These are phyloP conservation scores for Colletotrichum kahawae DNA, from an alignment of 2,329 filamentous ascomycete genomes.

Conservation along the genomic window DNA sequence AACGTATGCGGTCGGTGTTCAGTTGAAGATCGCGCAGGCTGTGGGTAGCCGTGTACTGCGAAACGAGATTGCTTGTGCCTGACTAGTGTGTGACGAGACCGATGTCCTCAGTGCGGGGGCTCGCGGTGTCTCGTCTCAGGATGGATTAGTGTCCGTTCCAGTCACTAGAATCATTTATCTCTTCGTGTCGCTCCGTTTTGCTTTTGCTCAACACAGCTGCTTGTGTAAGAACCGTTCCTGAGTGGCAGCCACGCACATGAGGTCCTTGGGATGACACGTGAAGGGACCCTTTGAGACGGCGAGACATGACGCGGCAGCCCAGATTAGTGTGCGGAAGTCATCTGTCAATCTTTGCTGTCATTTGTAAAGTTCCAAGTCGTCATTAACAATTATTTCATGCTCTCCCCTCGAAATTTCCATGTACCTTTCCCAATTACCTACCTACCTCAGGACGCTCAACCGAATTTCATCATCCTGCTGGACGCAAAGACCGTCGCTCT, in stretches of 20 bases:
- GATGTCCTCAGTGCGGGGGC: neutral
- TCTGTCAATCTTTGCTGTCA: neutral
- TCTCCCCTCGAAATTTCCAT: neutral
- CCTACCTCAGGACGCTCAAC: neutral
- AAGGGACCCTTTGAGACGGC: neutral
- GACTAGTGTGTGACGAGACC: neutral
- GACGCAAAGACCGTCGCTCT: neutral
- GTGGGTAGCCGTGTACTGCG: conserved; percentile 3
- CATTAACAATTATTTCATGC: neutral
- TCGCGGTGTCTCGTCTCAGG: neutral
- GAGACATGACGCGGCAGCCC: neutral
- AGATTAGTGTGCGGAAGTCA: neutral
- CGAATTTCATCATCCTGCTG: neutral
- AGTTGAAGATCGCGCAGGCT: neutral
- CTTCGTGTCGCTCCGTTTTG: neutral
- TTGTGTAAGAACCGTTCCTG: neutral
- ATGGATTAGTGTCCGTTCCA: neutral
- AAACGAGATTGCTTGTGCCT: conserved; percentile 19
- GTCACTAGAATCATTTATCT: neutral
- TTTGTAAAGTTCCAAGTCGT: neutral
- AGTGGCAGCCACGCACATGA: neutral
- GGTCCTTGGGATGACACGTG: neutral
- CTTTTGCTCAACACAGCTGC: neutral
- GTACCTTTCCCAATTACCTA: neutral
- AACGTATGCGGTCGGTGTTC: neutral